Conservation (phyloP, 2,329 filamentous ascomycete species). For the Penicillium rolfsii region DNA sequence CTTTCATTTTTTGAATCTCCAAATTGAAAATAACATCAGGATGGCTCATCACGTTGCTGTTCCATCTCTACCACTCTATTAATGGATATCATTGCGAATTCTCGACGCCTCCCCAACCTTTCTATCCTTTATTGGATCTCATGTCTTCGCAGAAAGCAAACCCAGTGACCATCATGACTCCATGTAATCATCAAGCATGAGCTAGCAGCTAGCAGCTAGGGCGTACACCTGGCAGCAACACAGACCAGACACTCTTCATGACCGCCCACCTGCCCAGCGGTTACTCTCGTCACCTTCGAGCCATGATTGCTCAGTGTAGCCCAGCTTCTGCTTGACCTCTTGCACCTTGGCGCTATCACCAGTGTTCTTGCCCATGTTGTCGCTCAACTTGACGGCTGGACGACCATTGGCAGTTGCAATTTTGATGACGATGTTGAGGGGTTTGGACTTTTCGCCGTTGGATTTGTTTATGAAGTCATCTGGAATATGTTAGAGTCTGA, state of each 20-base stretch:
- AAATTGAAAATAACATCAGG: neutral
- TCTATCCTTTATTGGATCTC: slow-evolving; percentile 2
- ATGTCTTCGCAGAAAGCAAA: neutral
- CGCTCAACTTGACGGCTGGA: slow-evolving; percentile 88
- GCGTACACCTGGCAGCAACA: neutral
- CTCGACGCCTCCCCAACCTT: neutral
- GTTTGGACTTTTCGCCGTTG: slow-evolving; percentile 79
- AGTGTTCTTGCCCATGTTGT: slow-evolving; percentile 93
- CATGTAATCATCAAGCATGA: neutral
- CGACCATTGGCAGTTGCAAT: slow-evolving; percentile 80
- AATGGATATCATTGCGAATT: slow-evolving; percentile 20
- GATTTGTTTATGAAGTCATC: slow-evolving; percentile 79
- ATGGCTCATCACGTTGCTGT: neutral
- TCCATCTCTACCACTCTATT: slow-evolving; percentile 11
- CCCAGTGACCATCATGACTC: neutral
- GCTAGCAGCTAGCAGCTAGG: neutral
- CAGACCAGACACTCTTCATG: slow-evolving; percentile 10
- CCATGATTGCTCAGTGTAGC: slow-evolving; percentile 86
- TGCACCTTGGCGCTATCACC: slow-evolving; percentile 78
- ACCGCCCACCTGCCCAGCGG: slow-evolving; percentile 66
- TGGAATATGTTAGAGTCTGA: slow-evolving; percentile 26
- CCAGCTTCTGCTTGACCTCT: slow-evolving; percentile 80
- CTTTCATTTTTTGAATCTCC: neutral
- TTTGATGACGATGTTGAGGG: slow-evolving; percentile 98
- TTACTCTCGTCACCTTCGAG: slow-evolving; percentile 78